Base-by-base conservation (phyloP, 257 asterid species). In the Lycium barbarum region DNA sequence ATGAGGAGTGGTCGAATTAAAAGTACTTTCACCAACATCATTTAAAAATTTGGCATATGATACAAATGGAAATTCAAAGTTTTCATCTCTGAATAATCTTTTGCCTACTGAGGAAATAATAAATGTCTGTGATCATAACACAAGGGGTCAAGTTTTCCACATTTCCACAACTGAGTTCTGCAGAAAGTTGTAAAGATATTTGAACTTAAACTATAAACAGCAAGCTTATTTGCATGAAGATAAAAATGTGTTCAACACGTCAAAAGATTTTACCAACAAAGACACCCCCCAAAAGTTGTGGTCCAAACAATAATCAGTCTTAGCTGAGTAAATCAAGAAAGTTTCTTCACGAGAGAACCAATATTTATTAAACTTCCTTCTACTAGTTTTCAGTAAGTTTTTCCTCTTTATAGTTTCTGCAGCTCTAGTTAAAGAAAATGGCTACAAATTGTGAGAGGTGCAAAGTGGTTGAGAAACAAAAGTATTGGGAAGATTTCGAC, bases 21-120 rank as follows among this genome's bases (percentile, higher is more conserved):
- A 5, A 55, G 61, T 14, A 55, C n/a, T 14, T 33, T 65, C n/a
- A 65, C 45, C 72, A 26, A 1, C 45, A 74, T 17, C 10, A 13
- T 12, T 20, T 73, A 61, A 49, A 20, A 22, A 20, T 49, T 1
- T 74, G 81, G 45, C 62, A 49, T 20, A 22, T 22, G 45, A 51
- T 49, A 74, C 62, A 11, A 22, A 74, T 51, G 81, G 61, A 51
- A 22, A 74, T 74, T 73, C 62, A 22, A 43, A 22, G 13, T 51
- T 74, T 74, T 74, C 62, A n/a, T 73, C 80, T 73, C 58, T 73
- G 80, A 43, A n/a, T 18, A n/a, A 20, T 73, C 38, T 45, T 45
- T 10, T 43, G n/a, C 59, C 80, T 45, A 10, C 0, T 10, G 40
- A 47, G 80, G 58, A 73, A 47, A 2, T 45, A 72, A 18, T 40